Evolutionary conservation across 2,329 filamentous ascomycete genomes (phyloP), one percentile per base, ranked within the genome.

Genomic region (Beauveria bassiana): DNA sequence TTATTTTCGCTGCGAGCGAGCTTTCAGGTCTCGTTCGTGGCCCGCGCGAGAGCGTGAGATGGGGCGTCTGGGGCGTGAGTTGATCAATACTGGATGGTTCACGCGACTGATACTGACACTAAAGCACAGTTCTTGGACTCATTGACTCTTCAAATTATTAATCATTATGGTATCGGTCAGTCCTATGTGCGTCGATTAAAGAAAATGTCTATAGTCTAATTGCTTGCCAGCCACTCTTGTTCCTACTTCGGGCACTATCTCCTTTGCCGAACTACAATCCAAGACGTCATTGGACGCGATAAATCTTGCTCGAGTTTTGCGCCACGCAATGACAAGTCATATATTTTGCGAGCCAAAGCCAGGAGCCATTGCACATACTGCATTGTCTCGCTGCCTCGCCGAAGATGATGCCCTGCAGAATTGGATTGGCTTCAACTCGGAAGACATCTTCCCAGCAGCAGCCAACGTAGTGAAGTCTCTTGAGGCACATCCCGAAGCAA

Each of bases 281-380:
- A 78, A 77, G 64, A 79, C 78, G 0, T 66, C 73, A 0, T 68
- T 83, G 24, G 78, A 81, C 65, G 71, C 77, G 31, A 73, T 78
- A 64, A 82, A 83, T 66, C 72, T 84, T 20, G 75, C 77, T 14
- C 78, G 81, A 51, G 71, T 81, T 7, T 70, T 84, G 31, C 80
- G 83, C 8, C 78, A 85, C 68, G 81, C 79, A 45, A 85, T 86
- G 77, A 85, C 82, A 14, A 81, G 79, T 65, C 73, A 75, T 12
- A 76, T 86, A 62, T 85, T 87, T 70, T 68, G 72, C 49, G 83
- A 86, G 65, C 77, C 79, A 1, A 69, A 69, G 5, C 78, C 80
- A 0, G 79, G 79, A 1, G 64, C 76, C 2, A 78, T 86, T 63
- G 78, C 78, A 9, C 85, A 87, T 68, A 85, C 81, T 2, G 79